Conservation (phyloP, 805 yeast species). For the Kurtzmaniella fragi region DNA sequence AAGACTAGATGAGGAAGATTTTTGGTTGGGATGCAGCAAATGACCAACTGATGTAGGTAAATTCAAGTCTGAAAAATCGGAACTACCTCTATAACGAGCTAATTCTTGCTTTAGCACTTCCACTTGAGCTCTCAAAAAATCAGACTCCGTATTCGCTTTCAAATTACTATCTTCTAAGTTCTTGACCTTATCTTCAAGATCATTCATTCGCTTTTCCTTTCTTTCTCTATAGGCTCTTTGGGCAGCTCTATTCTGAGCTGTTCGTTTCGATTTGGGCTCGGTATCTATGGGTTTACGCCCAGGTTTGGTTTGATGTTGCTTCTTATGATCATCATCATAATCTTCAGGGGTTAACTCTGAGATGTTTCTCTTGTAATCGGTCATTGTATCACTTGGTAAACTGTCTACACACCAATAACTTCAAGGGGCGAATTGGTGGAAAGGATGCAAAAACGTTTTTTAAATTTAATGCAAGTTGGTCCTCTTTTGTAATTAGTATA, state of each 20-base stretch:
- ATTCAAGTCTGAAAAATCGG: conserved; percentile 24
- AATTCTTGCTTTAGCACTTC: conserved; percentile 69
- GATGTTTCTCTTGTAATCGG: conserved; percentile 28
- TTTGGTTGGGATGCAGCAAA: conserved; percentile 16
- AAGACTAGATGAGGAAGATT: conserved; percentile 9
- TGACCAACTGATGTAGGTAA: conserved; percentile 28
- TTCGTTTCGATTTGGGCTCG: conserved; percentile 83
- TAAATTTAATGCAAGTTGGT: conserved; percentile 10
- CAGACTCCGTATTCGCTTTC: conserved; percentile 65
- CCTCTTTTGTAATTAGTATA: conserved; percentile 4
- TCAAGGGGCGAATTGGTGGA: conserved; percentile 2
- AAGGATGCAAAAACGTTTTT: too few relatives aligned
- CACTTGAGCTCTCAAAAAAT: conserved; percentile 71
- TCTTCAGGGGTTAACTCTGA: conserved; percentile 14
- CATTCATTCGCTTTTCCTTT: conserved; percentile 81
- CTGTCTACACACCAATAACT: neutral
- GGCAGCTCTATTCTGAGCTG: conserved; percentile 98
- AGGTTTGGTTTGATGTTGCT: conserved; percentile 45
- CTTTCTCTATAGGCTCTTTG: conserved; percentile 96
- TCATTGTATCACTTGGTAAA: conserved; percentile 16
- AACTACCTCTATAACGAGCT: conserved; percentile 46
- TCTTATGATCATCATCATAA: conserved; percentile 22
- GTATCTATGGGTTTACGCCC: conserved; percentile 78
- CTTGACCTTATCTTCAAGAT: conserved; percentile 73
- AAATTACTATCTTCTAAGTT: conserved; percentile 67